These are phyloP conservation scores for Cicer bijugum DNA, from an alignment of 306 rosid species.

Conservation along the genomic window DNA sequence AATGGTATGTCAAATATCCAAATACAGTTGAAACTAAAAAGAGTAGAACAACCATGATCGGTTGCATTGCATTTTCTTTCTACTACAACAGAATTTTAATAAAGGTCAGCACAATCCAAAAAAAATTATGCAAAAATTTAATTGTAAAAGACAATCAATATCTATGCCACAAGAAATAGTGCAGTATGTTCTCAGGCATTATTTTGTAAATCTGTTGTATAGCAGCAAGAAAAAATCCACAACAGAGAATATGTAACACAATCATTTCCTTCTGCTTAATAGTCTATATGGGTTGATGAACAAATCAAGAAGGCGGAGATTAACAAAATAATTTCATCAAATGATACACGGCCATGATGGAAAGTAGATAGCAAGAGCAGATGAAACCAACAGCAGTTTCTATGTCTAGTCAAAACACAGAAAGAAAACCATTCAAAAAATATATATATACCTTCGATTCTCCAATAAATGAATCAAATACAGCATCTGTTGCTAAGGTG, in stretches of 20 bases:
- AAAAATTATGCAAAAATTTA: conserved; percentile 1
- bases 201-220: background rate
- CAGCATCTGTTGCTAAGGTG: conserved; percentile 77
- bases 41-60: conserved; percentile 14
- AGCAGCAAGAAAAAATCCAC: conserved; percentile 34
- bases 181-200: conserved; percentile 35
- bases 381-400: conserved; percentile 10
- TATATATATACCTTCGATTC: conserved; percentile 77
- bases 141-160: background rate
- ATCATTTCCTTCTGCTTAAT: conserved; percentile 26
- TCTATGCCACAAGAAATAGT: conserved; percentile 13
- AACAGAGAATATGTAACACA: conserved; percentile 15
- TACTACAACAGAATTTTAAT: conserved; percentile 24
- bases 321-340: conserved; percentile 3
- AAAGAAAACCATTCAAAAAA: conserved; percentile 32
- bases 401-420: conserved; percentile 19
- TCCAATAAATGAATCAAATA: conserved; percentile 87
- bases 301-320: conserved; percentile 29
- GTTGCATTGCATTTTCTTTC: conserved; percentile 16
- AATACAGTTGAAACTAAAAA: conserved; percentile 24
- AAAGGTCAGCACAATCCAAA: background rate
- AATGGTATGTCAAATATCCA: conserved; percentile 31
- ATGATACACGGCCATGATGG: conserved; percentile 25
- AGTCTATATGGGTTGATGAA: conserved; percentile 15
- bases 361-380: conserved; percentile 32